phyloP scores from a whole-genome alignment of 148 eudicot species.

The Rhododendron ferrugineum region DNA sequence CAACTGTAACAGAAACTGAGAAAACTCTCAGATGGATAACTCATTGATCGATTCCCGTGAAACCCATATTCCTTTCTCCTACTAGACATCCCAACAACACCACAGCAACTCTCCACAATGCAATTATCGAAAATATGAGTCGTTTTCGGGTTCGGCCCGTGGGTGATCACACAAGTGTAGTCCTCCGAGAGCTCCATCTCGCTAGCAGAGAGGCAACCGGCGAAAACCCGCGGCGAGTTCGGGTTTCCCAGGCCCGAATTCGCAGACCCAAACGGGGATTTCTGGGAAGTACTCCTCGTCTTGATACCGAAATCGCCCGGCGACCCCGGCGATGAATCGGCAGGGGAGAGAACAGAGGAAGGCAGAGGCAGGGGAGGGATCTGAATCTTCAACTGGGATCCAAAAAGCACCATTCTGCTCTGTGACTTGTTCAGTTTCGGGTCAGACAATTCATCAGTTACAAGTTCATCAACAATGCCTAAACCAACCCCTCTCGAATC shows the following conservation, averaged over 20 bases:
- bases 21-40: slow-evolving; percentile 51
- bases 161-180: slow-evolving; percentile 56
- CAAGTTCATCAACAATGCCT: slow-evolving; percentile 42
- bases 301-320: slow-evolving; percentile 49
- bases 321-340: slow-evolving; percentile 26
- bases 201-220: slow-evolving; percentile 24
- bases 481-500: slow-evolving; percentile 41
- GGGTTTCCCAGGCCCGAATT: slow-evolving; percentile 19
- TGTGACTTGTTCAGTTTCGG: slow-evolving; percentile 16
- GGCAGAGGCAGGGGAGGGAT: slow-evolving; percentile 42
- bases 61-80: slow-evolving; percentile 19
- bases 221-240: slow-evolving; percentile 22
- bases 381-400: slow-evolving; percentile 50
- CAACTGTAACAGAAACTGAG: slow-evolving; percentile 55
- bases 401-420: slow-evolving; percentile 34
- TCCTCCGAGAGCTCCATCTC: slow-evolving; percentile 75
- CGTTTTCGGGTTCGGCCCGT: slow-evolving; percentile 54
- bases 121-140: slow-evolving; percentile 65
- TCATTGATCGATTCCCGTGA: slow-evolving; percentile 16
- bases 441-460: slow-evolving; percentile 22
- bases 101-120: slow-evolving; percentile 48
- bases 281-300: slow-evolving; percentile 33
- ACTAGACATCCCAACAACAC: slow-evolving; percentile 21
- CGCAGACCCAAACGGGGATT: slow-evolving; percentile 23
- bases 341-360: slow-evolving; percentile 20